These are phyloP conservation scores for Nissolia schottii DNA, from an alignment of 306 rosid species.

Conservation along the genomic window DNA sequence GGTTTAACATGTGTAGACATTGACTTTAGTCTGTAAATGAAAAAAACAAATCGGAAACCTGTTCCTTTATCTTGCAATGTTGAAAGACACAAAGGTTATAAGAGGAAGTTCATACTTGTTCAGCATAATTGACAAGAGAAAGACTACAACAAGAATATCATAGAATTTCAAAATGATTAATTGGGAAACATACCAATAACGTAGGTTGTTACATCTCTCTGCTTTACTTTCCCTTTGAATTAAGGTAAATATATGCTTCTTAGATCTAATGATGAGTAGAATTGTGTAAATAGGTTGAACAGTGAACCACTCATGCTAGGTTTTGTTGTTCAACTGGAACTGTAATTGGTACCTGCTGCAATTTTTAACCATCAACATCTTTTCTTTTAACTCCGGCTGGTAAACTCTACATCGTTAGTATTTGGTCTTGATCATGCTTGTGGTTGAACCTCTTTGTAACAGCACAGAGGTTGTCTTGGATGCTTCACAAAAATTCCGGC, in stretches of 20 bases:
- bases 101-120: neutral
- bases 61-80: conserved; percentile 4
- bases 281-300: neutral
- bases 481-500: conserved; percentile 42
- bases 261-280: neutral
- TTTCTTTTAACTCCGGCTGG: neutral
- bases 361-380: neutral
- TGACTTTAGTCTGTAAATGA: neutral
- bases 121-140: neutral
- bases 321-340: neutral
- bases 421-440: conserved; percentile 45
- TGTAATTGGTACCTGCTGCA: neutral
- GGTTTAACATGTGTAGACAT: neutral
- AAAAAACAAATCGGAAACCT: neutral
- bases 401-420: conserved; percentile 15
- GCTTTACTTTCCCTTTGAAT: neutral
- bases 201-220: neutral
- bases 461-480: conserved; percentile 93
- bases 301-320: neutral
- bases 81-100: neutral
- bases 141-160: conserved; percentile 5
- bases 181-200: neutral
- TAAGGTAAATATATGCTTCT: neutral
- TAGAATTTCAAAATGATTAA: neutral
- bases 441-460: conserved; percentile 67